phyloP scores from a whole-genome alignment of 345 rosid genomes.

The Angophora floribunda region DNA sequence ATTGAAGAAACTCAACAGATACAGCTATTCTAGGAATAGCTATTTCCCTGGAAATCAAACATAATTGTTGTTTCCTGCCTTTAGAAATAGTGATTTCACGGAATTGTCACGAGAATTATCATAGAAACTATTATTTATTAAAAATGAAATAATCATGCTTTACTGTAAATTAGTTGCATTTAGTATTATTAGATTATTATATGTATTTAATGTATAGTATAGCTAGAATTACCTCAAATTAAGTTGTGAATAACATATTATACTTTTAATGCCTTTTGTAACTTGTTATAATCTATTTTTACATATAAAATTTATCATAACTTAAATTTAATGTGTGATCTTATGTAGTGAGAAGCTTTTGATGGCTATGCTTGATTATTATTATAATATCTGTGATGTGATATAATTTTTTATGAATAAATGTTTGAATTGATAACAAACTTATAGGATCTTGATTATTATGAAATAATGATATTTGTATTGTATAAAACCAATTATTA shows the following conservation, averaged over 20 bases:
- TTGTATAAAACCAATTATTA: not conserved
- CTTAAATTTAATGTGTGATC: not conserved
- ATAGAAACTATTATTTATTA: not conserved
- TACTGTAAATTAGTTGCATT: not conserved
- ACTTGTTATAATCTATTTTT: not conserved
- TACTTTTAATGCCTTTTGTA: not conserved
- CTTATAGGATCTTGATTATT: not conserved
- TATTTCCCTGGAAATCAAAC: not conserved
- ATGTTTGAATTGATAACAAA: not conserved
- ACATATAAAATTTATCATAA: not conserved
- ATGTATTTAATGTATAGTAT: not conserved
- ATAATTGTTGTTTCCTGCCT: not conserved
- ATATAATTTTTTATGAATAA: not conserved
- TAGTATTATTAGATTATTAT: not conserved
- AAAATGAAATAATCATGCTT: not conserved
- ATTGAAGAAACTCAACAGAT: not conserved
- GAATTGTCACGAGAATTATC: not conserved
- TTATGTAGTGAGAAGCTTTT: not conserved
- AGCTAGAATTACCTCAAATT: not conserved
- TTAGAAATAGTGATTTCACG: not conserved
- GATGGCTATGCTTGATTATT: not conserved
- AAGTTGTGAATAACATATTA: not conserved
- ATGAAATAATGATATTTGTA: not conserved
- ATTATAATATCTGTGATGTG: not conserved
- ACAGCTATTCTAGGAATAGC: not conserved